A percentile compares a stretch with the other conserved stretches of the same genome.
Conservation (phyloP, 345 rosid genomes). For the Rhizophora mangle region DNA sequence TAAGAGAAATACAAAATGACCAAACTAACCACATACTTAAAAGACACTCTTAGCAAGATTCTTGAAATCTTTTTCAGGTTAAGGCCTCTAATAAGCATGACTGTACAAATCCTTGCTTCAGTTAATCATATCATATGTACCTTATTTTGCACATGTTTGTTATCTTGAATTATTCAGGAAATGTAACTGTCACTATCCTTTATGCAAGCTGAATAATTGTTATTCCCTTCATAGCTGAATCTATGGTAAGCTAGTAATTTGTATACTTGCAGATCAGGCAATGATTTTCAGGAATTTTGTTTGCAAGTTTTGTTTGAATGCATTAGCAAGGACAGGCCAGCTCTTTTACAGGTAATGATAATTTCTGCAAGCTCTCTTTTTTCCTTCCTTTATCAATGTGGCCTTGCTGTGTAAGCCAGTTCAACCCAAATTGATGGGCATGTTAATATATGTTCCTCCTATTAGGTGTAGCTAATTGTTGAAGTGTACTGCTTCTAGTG, state of each 20-base stretch:
- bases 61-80: too few species aligned
- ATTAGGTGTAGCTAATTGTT: background rate
- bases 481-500: background rate
- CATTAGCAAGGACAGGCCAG: slow-evolving; percentile 95
- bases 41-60: too few species aligned
- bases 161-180: background rate
- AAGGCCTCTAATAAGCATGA: too few species aligned
- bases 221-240: background rate
- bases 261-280: slow-evolving; percentile 60
- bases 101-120: too few species aligned
- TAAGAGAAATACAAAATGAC: too few species aligned
- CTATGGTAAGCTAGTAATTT: slow-evolving; percentile 3
- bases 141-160: background rate
- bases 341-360: slow-evolving; percentile 74
- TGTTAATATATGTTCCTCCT: background rate
- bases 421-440: background rate
- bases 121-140: too few species aligned
- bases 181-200: too few species aligned
- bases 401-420: background rate
- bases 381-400: background rate
- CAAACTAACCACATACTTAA: too few species aligned
- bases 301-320: slow-evolving; percentile 92
- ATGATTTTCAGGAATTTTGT: slow-evolving; percentile 90
- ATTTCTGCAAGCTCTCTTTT: background rate
- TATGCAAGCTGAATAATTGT: background rate